These are phyloP conservation scores for Closterium sp. DNA, from an alignment of 139 green algal species.

Conservation along the genomic window DNA sequence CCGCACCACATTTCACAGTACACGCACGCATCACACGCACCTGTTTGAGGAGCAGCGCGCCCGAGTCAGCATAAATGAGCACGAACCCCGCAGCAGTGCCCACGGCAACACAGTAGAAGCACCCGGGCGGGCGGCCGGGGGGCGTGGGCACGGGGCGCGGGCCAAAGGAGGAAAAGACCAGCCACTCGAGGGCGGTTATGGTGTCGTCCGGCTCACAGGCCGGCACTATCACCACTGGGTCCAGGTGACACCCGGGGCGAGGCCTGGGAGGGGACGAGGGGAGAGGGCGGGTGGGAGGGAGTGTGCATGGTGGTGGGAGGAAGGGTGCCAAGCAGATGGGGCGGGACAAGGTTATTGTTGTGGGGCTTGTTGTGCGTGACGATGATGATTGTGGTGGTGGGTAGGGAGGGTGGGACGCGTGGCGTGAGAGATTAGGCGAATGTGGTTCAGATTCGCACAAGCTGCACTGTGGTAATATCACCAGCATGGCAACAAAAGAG, in stretches of 20 bases:
- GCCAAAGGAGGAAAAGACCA: not conserved
- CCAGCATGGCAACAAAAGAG: no score
- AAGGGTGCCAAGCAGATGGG: no score
- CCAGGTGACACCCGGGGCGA: not conserved
- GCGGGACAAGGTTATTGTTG: no score
- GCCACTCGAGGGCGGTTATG: not conserved
- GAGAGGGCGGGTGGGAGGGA: not conserved
- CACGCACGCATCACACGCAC: not conserved
- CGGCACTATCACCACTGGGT: not conserved
- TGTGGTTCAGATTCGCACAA: no score
- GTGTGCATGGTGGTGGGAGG: no score
- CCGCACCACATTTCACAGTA: no score
- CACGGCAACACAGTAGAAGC: constrained; percentile 1
- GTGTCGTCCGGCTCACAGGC: not conserved
- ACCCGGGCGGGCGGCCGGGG: not conserved
- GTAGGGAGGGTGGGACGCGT: no score
- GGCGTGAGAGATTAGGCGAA: no score
- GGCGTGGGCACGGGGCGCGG: not conserved
- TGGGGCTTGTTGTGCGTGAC: no score
- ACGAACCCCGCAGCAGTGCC: constrained; percentile 2
- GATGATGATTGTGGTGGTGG: no score
- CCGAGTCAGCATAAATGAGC: not conserved
- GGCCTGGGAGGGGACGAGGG: not conserved
- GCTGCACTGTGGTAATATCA: no score
- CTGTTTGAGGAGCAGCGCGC: not conserved